Evolutionary conservation across 345 rosid genomes (phyloP).

Genomic region (Citrus maxima): DNA sequence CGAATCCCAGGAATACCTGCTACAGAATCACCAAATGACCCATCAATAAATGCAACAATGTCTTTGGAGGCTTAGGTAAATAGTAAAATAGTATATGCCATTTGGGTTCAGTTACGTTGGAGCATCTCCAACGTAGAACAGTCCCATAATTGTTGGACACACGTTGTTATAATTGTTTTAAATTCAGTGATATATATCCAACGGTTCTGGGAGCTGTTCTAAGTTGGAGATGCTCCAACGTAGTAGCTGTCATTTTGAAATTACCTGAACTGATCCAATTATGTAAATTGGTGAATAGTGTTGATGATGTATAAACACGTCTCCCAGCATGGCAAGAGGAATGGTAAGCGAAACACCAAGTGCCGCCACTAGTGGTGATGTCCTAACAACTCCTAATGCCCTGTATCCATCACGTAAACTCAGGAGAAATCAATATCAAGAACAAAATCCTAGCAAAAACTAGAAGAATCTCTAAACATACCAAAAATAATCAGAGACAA

Average conservation of each 20-base stretch:
- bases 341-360: constrained; percentile 41
- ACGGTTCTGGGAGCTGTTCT: too few species aligned
- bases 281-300: constrained; percentile 31
- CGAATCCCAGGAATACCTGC: constrained; percentile 42
- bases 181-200: too few species aligned
- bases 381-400: constrained; percentile 47
- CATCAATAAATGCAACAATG: background rate
- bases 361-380: constrained; percentile 42
- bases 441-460: too few species aligned
- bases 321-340: constrained; percentile 48
- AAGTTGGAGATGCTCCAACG: too few species aligned
- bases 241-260: background rate
- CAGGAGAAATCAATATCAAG: too few species aligned
- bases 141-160: too few species aligned
- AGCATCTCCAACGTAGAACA: too few species aligned
- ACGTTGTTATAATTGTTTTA: too few species aligned
- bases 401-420: constrained; percentile 3
- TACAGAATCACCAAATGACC: background rate
- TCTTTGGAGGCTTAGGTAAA: background rate
- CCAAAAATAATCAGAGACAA: constrained; percentile 42
- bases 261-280: constrained; percentile 36
- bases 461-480: background rate
- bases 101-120: too few species aligned
- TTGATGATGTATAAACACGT: constrained; percentile 32
- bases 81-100: too few species aligned